Conservation (phyloP, 768 basidiomycete species). For the Thelephora ganbajun region DNA sequence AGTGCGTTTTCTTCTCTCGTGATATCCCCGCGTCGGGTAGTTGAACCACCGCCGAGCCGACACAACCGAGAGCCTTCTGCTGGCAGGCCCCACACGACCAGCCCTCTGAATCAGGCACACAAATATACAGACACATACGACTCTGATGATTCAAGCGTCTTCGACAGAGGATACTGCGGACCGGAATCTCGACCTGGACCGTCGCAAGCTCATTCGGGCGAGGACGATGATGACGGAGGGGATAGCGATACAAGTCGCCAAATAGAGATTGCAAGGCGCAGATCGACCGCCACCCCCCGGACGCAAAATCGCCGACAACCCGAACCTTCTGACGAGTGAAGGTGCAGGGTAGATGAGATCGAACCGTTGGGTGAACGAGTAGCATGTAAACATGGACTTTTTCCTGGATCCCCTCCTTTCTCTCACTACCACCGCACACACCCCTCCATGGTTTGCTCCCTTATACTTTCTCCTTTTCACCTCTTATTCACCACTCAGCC, state of each 20-base stretch:
- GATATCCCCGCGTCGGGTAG: slow-evolving; percentile 17
- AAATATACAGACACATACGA: slow-evolving; percentile 6
- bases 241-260: slow-evolving; percentile 17
- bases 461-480: slow-evolving; percentile 2
- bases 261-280: slow-evolving; percentile 16
- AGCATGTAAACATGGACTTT: not conserved
- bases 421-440: not conserved
- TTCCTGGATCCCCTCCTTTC: slow-evolving; percentile 1
- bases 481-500: slow-evolving; percentile 4
- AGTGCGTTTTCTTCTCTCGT: slow-evolving; percentile 12
- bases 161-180: not conserved
- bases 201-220: slow-evolving; percentile 10
- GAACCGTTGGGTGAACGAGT: not conserved
- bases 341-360: not conserved
- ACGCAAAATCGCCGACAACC: not conserved
- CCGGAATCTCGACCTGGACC: not conserved
- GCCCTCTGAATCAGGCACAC: slow-evolving; percentile 23
- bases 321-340: not conserved
- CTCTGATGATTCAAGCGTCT: slow-evolving; percentile 17
- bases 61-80: slow-evolving; percentile 7
- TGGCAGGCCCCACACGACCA: slow-evolving; percentile 17
- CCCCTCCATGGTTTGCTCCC: not conserved
- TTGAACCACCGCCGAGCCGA: slow-evolving; percentile 7
- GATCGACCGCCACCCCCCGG: slow-evolving; percentile 9
- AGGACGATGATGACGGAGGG: slow-evolving; percentile 21